A percentile compares a stretch with the other conserved stretches of the same genome.
phyloP scores from a whole-genome alignment of 164 flowering plant genomes.

The Echeveria elegans region DNA sequence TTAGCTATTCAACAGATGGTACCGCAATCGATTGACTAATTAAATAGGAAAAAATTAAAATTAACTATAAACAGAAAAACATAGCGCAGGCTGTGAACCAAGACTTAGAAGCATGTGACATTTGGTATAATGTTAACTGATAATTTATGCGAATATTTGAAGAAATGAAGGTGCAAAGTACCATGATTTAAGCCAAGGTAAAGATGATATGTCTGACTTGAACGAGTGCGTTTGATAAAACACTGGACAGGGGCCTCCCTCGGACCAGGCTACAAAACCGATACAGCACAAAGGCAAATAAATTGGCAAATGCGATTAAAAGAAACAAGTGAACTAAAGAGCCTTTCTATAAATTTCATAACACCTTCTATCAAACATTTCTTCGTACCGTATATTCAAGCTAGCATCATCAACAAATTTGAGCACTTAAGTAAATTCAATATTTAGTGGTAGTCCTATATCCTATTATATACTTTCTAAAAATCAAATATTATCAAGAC shows the following conservation, averaged over 20 bases:
- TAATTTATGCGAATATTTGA: neutral
- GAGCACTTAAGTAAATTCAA: neutral
- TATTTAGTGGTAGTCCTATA: neutral
- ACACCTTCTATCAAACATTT: neutral
- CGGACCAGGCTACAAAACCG: slow-evolving; percentile 57
- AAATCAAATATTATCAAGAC: no score
- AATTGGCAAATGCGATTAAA: neutral
- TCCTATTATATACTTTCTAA: no score
- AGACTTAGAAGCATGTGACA: neutral
- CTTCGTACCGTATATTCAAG: neutral
- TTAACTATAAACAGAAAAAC: no score
- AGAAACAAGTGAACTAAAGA: neutral
- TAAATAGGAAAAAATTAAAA: neutral
- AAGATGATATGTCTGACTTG: slow-evolving; percentile 47
- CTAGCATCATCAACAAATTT: neutral
- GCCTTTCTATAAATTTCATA: neutral
- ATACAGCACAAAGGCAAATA: neutral
- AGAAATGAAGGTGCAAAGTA: slow-evolving; percentile 4
- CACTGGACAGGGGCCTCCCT: slow-evolving; percentile 46
- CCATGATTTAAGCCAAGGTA: slow-evolving; percentile 46
- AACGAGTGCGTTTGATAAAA: slow-evolving; percentile 46
- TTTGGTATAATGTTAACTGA: neutral
- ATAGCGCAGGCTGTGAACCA: no score
- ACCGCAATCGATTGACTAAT: neutral
- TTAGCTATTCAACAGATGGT: neutral